phyloP scores from a whole-genome alignment of 305 asterid genomes.

The Plantago lanceolata region DNA sequence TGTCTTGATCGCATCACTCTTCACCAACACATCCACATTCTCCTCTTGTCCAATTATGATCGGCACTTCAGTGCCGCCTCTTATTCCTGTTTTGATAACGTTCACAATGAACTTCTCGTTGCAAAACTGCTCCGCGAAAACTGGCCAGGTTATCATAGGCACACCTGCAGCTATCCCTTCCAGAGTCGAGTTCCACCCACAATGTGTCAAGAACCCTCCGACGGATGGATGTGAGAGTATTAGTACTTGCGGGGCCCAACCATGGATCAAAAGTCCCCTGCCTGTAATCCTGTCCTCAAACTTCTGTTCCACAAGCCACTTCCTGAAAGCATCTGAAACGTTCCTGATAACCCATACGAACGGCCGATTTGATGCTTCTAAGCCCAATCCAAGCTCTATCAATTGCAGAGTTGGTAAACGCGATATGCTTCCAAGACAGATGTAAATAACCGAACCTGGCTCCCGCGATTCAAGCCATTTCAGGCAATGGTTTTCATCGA shows the following conservation, averaged over 20 bases:
- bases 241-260: slow-evolving; percentile 56
- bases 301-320: slow-evolving; percentile 41
- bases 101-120: slow-evolving; percentile 43
- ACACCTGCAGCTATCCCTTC: slow-evolving; percentile 39
- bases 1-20: slow-evolving; percentile 25
- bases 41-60: slow-evolving; percentile 44
- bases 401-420: slow-evolving; percentile 40
- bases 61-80: slow-evolving; percentile 35
- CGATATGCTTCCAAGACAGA: slow-evolving; percentile 45
- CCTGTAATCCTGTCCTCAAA: slow-evolving; percentile 38
- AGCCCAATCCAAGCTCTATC: slow-evolving; percentile 45
- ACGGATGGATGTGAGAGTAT: slow-evolving; percentile 41
- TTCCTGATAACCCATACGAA: slow-evolving; percentile 48
- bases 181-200: slow-evolving; percentile 54
- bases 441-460: slow-evolving; percentile 39
- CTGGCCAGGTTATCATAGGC: slow-evolving; percentile 55
- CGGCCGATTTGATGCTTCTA: slow-evolving; percentile 41
- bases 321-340: slow-evolving; percentile 27
- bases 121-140: slow-evolving; percentile 45
- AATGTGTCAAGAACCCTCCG: slow-evolving; percentile 51
- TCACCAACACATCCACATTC: slow-evolving; percentile 36
- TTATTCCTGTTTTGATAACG: slow-evolving; percentile 37
- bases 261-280: slow-evolving; percentile 41
- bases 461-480: slow-evolving; percentile 39
- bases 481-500: slow-evolving; percentile 25